These are phyloP conservation scores for Cladosporium cucumerinum DNA, from an alignment of 2,329 filamentous ascomycete species.

Conservation along the genomic window DNA sequence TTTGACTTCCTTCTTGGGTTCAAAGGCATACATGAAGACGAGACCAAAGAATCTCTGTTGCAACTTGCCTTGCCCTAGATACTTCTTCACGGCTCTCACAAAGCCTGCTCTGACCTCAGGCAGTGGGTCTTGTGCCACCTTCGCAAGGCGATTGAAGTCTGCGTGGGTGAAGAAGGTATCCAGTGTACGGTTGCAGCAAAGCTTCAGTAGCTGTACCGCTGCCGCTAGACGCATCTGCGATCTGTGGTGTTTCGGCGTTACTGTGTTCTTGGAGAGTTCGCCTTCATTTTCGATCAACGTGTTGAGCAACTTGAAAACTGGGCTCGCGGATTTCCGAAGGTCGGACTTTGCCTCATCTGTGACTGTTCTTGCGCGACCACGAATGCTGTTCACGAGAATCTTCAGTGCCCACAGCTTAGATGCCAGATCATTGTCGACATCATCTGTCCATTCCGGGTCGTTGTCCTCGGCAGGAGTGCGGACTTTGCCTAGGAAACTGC, in stretches of 20 bases:
- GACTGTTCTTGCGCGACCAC: slow-evolving; percentile 49
- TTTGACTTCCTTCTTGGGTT: slow-evolving; percentile 72
- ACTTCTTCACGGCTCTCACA: slow-evolving; percentile 83
- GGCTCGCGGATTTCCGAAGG: slow-evolving; percentile 54
- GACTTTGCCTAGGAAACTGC: slow-evolving; percentile 68
- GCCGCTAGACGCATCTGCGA: slow-evolving; percentile 78
- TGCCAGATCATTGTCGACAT: slow-evolving; percentile 74
- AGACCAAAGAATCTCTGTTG: slow-evolving; percentile 80
- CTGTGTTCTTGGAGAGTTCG: slow-evolving; percentile 67
- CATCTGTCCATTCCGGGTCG: slow-evolving; percentile 44
- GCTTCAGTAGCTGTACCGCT: slow-evolving; percentile 74
- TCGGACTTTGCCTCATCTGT: slow-evolving; percentile 35
- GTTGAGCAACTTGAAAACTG: slow-evolving; percentile 76
- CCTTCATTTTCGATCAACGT: slow-evolving; percentile 72
- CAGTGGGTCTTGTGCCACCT: slow-evolving; percentile 75
- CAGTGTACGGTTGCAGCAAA: slow-evolving; percentile 72
- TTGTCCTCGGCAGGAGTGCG: slow-evolving; percentile 53
- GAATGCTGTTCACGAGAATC: slow-evolving; percentile 79
- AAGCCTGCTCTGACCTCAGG: slow-evolving; percentile 74
- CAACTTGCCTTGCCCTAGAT: slow-evolving; percentile 70
- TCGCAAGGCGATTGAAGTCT: slow-evolving; percentile 78
- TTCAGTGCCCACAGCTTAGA: slow-evolving; percentile 82
- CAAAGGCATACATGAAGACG: slow-evolving; percentile 86
- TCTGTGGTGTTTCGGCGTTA: slow-evolving; percentile 74
- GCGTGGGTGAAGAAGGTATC: slow-evolving; percentile 69